These are phyloP conservation scores for Saccharomycopsis lassenensis DNA, from an alignment of 805 yeast genomes.

Conservation along the genomic window DNA sequence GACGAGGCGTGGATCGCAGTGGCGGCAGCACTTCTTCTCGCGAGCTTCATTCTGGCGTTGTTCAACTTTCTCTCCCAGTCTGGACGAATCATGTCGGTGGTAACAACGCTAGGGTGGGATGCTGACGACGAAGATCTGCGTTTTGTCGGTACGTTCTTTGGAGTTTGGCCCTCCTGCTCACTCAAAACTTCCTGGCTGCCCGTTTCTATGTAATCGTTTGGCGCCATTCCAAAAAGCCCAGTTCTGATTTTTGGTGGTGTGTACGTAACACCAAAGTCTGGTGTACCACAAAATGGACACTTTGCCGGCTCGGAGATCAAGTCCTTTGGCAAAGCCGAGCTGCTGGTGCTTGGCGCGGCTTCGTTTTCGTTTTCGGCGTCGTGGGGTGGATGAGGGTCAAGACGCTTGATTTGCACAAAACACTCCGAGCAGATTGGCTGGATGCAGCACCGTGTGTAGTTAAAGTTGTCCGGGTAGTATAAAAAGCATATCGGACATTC, in stretches of 20 bases:
- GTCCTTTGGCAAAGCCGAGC: slow-evolving; percentile 39
- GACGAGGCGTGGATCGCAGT: slow-evolving; percentile 88
- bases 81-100: slow-evolving; percentile 78
- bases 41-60: slow-evolving; percentile 64
- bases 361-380: slow-evolving; percentile 31
- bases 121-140: slow-evolving; percentile 53
- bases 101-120: slow-evolving; percentile 56
- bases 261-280: slow-evolving; percentile 76
- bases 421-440: slow-evolving; percentile 96
- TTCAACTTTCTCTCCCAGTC: slow-evolving; percentile 78
- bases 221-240: slow-evolving; percentile 47
- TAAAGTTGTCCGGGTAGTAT: slow-evolving; percentile 68
- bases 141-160: not conserved
- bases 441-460: slow-evolving; percentile 76
- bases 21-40: slow-evolving; percentile 87
- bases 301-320: slow-evolving; percentile 78
- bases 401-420: slow-evolving; percentile 87
- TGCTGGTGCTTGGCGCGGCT: slow-evolving; percentile 20
- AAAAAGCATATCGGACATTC: slow-evolving; percentile 96
- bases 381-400: slow-evolving; percentile 91
- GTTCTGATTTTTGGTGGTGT: slow-evolving; percentile 49
- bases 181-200: slow-evolving; percentile 10
- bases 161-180: slow-evolving; percentile 8
- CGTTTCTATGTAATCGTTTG: slow-evolving; percentile 29
- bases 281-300: slow-evolving; percentile 90